Percentiles rank a stretch among this genome's conserved stretches.
These are phyloP conservation scores for Syncephalis plumigaleata DNA, from an alignment of 371 early-diverging fungal species.

Conservation along the genomic window DNA sequence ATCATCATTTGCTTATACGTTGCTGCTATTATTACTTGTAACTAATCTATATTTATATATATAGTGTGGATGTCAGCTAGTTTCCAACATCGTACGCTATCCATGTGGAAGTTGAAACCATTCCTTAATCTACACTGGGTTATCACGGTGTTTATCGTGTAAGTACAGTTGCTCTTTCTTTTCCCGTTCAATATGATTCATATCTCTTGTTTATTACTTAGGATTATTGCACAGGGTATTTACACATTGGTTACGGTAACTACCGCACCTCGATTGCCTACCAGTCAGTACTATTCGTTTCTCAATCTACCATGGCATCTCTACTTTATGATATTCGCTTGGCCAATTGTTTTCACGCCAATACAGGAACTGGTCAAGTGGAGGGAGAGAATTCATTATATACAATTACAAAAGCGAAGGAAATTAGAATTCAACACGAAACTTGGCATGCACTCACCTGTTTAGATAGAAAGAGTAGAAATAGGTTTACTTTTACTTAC, in stretches of 20 bases:
- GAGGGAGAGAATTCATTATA: constrained; percentile 66
- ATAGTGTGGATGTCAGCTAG: constrained; percentile 52
- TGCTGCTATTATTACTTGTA: no score
- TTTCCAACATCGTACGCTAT: constrained; percentile 51
- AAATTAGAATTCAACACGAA: constrained; percentile 97
- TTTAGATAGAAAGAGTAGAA: constrained; percentile 22
- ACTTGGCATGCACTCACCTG: constrained; percentile 71
- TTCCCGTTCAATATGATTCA: no score
- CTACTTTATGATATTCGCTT: constrained; percentile 45
- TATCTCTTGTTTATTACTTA: background rate
- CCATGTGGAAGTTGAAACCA: constrained; percentile 33
- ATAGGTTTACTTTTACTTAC: no score
- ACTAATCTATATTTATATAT: no score
- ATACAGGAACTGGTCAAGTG: constrained; percentile 80
- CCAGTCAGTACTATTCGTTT: constrained; percentile 22
- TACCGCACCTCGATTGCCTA: constrained; percentile 46
- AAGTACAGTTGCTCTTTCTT: no score
- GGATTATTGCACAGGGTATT: background rate
- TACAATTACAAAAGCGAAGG: constrained; percentile 75
- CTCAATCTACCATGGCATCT: constrained; percentile 54
- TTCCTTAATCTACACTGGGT: constrained; percentile 52
- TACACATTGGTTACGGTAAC: constrained; percentile 33
- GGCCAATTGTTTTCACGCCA: constrained; percentile 51
- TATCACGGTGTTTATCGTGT: constrained; percentile 24
- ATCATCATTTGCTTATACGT: no score